Percentiles rank a stretch among this genome's conserved stretches.
phyloP scores from a whole-genome alignment of 805 yeast genomes.

The Nakazawaea pomicola region DNA sequence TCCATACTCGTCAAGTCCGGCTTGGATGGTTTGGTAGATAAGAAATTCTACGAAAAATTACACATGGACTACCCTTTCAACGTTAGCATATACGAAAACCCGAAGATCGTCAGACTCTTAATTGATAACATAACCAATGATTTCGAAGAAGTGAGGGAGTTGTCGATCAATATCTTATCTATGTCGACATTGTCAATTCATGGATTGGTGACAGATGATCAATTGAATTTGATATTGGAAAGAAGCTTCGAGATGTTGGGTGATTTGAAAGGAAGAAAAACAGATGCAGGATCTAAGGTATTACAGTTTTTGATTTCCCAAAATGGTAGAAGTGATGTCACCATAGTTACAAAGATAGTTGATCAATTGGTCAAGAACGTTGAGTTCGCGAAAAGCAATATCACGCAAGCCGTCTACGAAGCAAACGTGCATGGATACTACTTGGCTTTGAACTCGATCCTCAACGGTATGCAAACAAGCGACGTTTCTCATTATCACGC shows the following conservation, averaged over 20 bases:
- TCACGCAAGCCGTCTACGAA: conserved; percentile 38
- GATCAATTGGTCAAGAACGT: conserved; percentile 28
- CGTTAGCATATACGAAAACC: conserved; percentile 34
- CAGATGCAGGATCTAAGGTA: conserved; percentile 76
- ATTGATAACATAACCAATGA: conserved; percentile 62
- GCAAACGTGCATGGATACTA: conserved; percentile 67
- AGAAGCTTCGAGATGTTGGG: conserved; percentile 26
- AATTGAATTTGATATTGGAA: conserved; percentile 16
- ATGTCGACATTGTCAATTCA: conserved; percentile 35
- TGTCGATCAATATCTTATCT: conserved; percentile 40
- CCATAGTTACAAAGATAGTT: conserved; percentile 23
- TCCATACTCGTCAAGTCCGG: conserved; percentile 47
- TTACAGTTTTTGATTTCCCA: conserved; percentile 41
- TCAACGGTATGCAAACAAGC: conserved; percentile 20
- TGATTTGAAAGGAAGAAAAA: conserved; percentile 52
- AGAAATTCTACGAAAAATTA: conserved; percentile 34
- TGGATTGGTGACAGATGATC: conserved; percentile 16
- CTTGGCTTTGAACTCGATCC: conserved; percentile 47
- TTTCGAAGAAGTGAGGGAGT: conserved; percentile 70
- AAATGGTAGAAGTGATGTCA: conserved; percentile 19
- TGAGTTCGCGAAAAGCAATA: conserved; percentile 27
- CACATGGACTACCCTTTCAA: conserved; percentile 45
- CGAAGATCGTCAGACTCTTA: conserved; percentile 39
- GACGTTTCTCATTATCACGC: neutral
- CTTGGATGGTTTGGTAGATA: conserved; percentile 41